phyloP scores from a whole-genome alignment of 1,284 basidiomycete species.

The Ceratobasidium sp. region DNA sequence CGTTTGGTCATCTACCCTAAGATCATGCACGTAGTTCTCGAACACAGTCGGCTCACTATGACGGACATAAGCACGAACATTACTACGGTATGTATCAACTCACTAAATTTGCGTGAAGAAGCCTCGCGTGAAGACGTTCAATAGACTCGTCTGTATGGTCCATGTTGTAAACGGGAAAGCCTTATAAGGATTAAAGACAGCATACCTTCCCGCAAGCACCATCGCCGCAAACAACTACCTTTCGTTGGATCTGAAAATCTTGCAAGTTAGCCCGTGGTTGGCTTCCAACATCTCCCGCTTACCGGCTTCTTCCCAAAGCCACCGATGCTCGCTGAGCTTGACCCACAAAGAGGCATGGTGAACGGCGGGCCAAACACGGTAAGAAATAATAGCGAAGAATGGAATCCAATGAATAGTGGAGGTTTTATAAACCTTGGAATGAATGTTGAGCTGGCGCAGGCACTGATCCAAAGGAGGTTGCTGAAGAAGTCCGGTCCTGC shows the following conservation, averaged over 20 bases:
- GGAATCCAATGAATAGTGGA: background rate
- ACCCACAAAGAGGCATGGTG: slow-evolving; percentile 45
- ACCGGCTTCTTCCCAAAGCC: slow-evolving; percentile 44
- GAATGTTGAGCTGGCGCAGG: slow-evolving; percentile 24
- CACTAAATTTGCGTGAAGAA: slow-evolving; percentile 92
- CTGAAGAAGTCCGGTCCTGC: slow-evolving; percentile 1
- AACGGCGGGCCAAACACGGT: background rate
- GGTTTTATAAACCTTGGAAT: slow-evolving; percentile 25
- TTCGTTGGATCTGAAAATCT: slow-evolving; percentile 69
- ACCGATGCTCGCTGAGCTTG: slow-evolving; percentile 38
- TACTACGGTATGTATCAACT: slow-evolving; percentile 56
- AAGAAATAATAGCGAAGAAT: slow-evolving; percentile 7
- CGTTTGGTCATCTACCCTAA: slow-evolving; percentile 83
- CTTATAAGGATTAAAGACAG: slow-evolving; percentile 57
- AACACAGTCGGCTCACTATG: slow-evolving; percentile 90
- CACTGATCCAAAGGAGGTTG: slow-evolving; percentile 12
- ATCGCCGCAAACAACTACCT: slow-evolving; percentile 90
- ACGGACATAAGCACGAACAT: background rate
- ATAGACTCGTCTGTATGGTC: slow-evolving; percentile 57
- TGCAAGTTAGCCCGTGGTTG: background rate
- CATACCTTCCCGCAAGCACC: slow-evolving; percentile 86
- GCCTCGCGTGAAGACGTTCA: slow-evolving; percentile 87
- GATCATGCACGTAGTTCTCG: slow-evolving; percentile 92
- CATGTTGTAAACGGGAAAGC: slow-evolving; percentile 36
- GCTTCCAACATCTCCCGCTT: slow-evolving; percentile 2